Evolutionary conservation across 352 stramenopile species (phyloP), one percentile per base, ranked within the genome.

Genomic region (Phytophthora citricola): DNA sequence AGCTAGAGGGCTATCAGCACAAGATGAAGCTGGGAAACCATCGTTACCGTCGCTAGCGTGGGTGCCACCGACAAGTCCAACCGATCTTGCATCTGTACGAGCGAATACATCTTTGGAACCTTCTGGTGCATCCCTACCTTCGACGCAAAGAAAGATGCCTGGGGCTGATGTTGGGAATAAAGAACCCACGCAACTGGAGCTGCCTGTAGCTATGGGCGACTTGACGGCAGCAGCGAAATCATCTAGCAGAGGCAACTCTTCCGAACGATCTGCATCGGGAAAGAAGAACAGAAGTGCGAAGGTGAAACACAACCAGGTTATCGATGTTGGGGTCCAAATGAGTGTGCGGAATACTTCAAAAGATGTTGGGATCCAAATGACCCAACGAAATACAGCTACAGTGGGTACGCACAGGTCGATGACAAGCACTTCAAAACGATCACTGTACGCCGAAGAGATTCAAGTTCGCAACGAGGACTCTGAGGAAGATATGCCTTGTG

Each of bases 321-420:
- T 57, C 5, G 46, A 72, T 38, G 45, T 36, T 44, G 60, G 20
- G 46, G 54, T 22, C 6, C 58, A 73, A 43, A 55, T 70, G 38
- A 64, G 48, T 32, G 31, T 36, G 4, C 31, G 31, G 9, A 14
- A 12, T 36, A 36, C 31, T 36, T 12, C 31, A 36, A 36, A 36
- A 14, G 31, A 72, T 38, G 45, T 27, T 47, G 41, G 20, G 36
- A 27, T 50, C 8, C 44, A 36, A 34, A 34, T 34, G 27, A 50
- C 24, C 44, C 44, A 50, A 17, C 43, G 43, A 14, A 29, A 11
- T 32, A 15, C 55, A 9, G 10, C 20, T 7, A 36, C 17, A 55
- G n/a, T 5, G 11, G 14, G 0, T 46, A 31, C 43, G 11, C 43
- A 38, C 1, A 27, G 12, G n/a, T 61, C 29, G 27, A 38, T 6